These are phyloP conservation scores for Cercospora sojina DNA, from an alignment of 2,329 filamentous ascomycete genomes.

Conservation along the genomic window DNA sequence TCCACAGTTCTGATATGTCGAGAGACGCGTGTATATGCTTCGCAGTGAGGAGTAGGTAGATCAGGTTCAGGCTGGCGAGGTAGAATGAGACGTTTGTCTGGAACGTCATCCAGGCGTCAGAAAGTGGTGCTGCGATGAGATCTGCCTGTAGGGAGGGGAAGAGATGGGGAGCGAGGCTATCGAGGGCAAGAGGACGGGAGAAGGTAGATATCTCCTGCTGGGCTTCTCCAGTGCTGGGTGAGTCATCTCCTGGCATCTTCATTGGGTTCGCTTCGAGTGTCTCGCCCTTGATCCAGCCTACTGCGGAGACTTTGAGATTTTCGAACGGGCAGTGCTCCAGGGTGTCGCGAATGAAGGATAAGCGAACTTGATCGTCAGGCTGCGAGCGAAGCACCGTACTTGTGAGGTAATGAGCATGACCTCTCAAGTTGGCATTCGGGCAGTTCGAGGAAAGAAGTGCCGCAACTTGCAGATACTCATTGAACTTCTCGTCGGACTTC, in stretches of 20 bases:
- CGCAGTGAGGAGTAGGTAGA: conserved; percentile 56
- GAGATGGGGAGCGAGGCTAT: conserved; percentile 52
- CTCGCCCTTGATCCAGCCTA: conserved; percentile 62
- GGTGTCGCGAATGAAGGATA: conserved; percentile 56
- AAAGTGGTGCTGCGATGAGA: conserved; percentile 41
- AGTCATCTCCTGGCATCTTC: conserved; percentile 20
- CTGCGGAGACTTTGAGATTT: conserved; percentile 57
- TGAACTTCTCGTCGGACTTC: conserved; percentile 52
- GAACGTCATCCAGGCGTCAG: conserved; percentile 48
- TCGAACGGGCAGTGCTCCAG: conserved; percentile 55
- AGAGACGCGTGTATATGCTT: conserved; percentile 49
- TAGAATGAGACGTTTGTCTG: conserved; percentile 55
- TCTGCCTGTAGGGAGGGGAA: conserved; percentile 51
- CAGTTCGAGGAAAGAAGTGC: conserved; percentile 52
- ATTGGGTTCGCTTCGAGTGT: conserved; percentile 50
- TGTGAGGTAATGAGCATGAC: conserved; percentile 51
- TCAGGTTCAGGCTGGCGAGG: conserved; percentile 58
- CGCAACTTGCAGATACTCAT: conserved; percentile 52
- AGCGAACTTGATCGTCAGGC: conserved; percentile 51
- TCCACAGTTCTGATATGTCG: conserved; percentile 48
- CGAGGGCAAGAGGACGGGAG: conserved; percentile 48
- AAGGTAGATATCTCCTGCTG: conserved; percentile 42
- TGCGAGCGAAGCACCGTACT: conserved; percentile 54
- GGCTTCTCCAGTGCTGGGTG: background rate
- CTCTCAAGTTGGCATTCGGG: conserved; percentile 48